Base-by-base conservation (phyloP, 148 eudicot genomes). In the Nepenthes mirabilis region DNA sequence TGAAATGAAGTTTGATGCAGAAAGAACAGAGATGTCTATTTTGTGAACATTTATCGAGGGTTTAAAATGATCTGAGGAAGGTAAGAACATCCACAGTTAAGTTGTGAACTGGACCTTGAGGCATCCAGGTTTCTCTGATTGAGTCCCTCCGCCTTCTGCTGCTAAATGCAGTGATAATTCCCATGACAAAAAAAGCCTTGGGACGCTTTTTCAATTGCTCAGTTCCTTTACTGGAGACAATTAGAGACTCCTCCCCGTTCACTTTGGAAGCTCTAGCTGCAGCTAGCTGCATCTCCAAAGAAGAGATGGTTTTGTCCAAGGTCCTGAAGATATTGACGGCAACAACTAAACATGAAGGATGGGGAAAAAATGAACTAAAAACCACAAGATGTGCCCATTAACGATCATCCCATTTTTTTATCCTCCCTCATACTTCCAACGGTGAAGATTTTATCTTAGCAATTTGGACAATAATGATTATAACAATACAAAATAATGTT, bases 121-220 rank as follows among this genome's bases (percentile, higher is more conserved):
- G 95, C 95, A 86, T 81, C 95, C 95, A 86, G 56, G 84, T 81
- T 52, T 81, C 69, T 57, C 95, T 71, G 14, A 86, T 75, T 33
- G 95, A 86, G 75, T 86, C 89, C 63, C 95, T 79, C 60, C 89
- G 77, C 68, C 81, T 86, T 66, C 89, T 73, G 75, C 86, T 86
- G 62, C 85, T 86, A 66, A 86, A 86, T 54, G 86, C 86, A 66
- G 94, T 86, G 57, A 84, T 84, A 37, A 86, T 79, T 58, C 95
- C 89, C 84, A 86, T 79, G 5, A 86, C 89, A 71, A 83, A 77
- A 76, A 87, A 82, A 68, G 70, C 72, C 57, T 78, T 87, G 2
- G 75, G 82, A 6, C 80, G 82, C 14, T 75, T 57, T 45, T 47
- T 76, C 3, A 65, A 67, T 35, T 59, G 59, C 52, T 68, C 61